These are phyloP conservation scores for Phytophthora nicotianae DNA, from an alignment of 352 stramenopile species.

Conservation along the genomic window DNA sequence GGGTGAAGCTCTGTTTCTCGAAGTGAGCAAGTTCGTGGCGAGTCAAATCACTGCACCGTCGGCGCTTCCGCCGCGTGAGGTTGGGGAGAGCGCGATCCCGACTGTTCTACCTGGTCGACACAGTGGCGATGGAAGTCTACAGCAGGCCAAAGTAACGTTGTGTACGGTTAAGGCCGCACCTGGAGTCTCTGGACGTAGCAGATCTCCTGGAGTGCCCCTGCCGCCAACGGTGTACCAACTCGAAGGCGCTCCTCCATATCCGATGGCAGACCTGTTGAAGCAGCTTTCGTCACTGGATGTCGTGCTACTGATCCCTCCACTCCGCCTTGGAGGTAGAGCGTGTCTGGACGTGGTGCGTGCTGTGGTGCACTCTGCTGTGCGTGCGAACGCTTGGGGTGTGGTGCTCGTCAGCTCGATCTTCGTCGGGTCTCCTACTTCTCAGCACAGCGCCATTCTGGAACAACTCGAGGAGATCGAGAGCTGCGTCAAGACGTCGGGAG, in stretches of 20 bases:
- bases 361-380: conserved; percentile 53
- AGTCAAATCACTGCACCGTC: conserved; percentile 64
- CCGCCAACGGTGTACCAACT: conserved; percentile 50
- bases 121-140: conserved; percentile 20
- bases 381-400: conserved; percentile 71
- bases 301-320: conserved; percentile 70
- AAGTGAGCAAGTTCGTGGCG: conserved; percentile 67
- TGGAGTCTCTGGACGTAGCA: conserved; percentile 11
- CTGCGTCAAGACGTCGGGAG: conserved; percentile 59
- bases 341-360: conserved; percentile 65
- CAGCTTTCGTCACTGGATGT: conserved; percentile 72
- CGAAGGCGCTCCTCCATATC: conserved; percentile 40
- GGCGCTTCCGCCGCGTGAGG: conserved; percentile 20
- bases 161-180: conserved; percentile 68
- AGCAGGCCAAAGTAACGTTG: conserved; percentile 73
- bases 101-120: conserved; percentile 29
- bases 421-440: conserved; percentile 38
- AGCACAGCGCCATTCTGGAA: conserved; percentile 47
- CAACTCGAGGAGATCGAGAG: conserved; percentile 69
- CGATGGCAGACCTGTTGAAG: conserved; percentile 58
- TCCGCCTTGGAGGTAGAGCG: conserved; percentile 50
- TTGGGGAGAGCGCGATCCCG: conserved; percentile 60
- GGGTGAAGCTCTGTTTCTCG: conserved; percentile 68
- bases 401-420: conserved; percentile 78
- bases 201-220: conserved; percentile 9